Evolutionary conservation across 192 early-diverging fungal genomes (phyloP), one percentile per base, ranked within the genome.

Genomic region (Pilobolus umbonatus): DNA sequence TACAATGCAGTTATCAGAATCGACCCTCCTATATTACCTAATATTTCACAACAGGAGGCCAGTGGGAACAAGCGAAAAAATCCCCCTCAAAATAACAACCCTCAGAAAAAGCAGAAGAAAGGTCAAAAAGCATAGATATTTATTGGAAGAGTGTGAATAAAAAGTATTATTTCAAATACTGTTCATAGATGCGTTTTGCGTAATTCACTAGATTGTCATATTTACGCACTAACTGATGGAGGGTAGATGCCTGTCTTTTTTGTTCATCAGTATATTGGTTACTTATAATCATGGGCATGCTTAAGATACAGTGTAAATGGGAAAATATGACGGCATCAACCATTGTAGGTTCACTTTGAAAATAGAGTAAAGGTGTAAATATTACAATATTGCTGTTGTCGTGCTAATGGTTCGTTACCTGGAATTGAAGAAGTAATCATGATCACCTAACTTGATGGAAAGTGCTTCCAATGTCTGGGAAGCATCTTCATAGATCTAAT

Each of bases 311-410:
- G 38, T 86, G 80, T 10, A 82, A 62, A 59, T 86, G 80, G 7
- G 81, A 73, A 74, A 86, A 86, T 1, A 81, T 52, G 9, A 72
- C 62, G 10, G 84, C 84, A 61, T 86, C 84, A 1, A 78, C 49
- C 9, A 61, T 57, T 11, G 74, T 78, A 2, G 80, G 80, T 29
- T 68, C 61, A 17, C 68, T 75, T 36, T n/a, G n/a, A n/a, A n/a
- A n/a, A n/a, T n/a, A n/a, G 15, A n/a, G 42, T 26, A 24, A 19
- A 43, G 1, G 47, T 50, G 51, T 49, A 47, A 43, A 44, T 43
- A 26, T 8, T 17, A 25, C 57, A 34, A 35, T 1, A 28, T 25
- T 43, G 17, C n/a, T n/a, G 24, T 12, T 29, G 1, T 6, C 24
- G 14, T 31, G 4, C 28, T 14, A 22, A 12, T 21, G 19, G 31